Evolutionary conservation across 2,329 filamentous ascomycete genomes (phyloP).

Genomic region (Mariannaea sp.): DNA sequence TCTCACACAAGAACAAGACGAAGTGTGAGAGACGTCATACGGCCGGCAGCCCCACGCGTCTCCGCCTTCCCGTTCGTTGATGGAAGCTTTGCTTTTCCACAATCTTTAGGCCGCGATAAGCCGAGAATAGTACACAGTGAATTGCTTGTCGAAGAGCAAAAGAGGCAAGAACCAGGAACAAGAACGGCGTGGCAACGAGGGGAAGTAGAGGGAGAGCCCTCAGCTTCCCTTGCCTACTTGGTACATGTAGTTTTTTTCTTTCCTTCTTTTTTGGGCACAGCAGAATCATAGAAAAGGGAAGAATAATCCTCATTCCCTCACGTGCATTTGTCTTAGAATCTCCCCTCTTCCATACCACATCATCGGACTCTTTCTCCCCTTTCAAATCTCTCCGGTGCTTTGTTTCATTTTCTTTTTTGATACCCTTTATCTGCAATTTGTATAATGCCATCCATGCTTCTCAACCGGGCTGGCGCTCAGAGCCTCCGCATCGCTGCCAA

Average conservation of each 20-base stretch:
- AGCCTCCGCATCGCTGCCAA: constrained; percentile 39
- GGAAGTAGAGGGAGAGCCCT: not conserved
- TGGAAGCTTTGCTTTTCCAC: constrained; percentile 7
- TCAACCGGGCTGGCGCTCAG: constrained; percentile 42
- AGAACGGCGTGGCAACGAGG: constrained; percentile 7
- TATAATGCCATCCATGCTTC: constrained; percentile 43
- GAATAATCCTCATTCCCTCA: constrained; percentile 1
- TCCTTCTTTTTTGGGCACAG: too few relatives aligned
- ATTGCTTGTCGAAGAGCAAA: not conserved
- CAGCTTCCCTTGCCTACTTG: too few relatives aligned
- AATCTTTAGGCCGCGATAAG: constrained; percentile 39
- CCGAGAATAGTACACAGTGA: constrained; percentile 31
- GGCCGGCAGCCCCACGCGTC: constrained; percentile 19
- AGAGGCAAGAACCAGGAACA: constrained; percentile 8
- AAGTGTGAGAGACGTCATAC: constrained; percentile 34
- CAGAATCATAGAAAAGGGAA: constrained; percentile 14
- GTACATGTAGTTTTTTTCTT: too few relatives aligned
- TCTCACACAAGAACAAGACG: not conserved
- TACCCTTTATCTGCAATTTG: constrained; percentile 30
- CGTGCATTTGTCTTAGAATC: not conserved
- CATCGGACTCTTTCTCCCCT: constrained; percentile 13
- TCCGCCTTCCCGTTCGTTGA: constrained; percentile 1
- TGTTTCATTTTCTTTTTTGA: constrained; percentile 22
- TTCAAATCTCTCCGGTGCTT: constrained; percentile 20
- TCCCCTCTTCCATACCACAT: constrained; percentile 5